A percentile compares a stretch with the other conserved stretches of the same genome.
These are phyloP conservation scores for Aspergillus sp. DNA, from an alignment of 2,329 filamentous ascomycete genomes.

Conservation along the genomic window DNA sequence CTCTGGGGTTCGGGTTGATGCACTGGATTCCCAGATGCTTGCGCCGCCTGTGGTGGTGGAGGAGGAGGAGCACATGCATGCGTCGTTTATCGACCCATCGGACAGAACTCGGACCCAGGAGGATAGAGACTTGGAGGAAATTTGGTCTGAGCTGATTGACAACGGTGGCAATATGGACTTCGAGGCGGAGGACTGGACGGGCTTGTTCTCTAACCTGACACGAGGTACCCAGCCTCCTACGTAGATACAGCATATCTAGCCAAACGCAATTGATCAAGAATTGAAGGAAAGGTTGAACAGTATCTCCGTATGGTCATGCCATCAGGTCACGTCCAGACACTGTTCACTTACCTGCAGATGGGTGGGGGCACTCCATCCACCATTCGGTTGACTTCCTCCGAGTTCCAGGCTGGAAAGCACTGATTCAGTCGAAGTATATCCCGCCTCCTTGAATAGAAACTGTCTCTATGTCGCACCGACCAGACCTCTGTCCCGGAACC, in stretches of 20 bases:
- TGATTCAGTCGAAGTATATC: no score
- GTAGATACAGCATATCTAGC: background rate
- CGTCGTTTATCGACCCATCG: background rate
- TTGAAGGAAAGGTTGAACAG: no score
- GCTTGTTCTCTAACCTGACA: constrained; percentile 20
- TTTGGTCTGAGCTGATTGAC: constrained; percentile 34
- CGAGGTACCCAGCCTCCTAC: background rate
- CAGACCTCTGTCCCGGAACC: no score
- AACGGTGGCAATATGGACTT: constrained; percentile 23
- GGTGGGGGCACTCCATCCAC: no score
- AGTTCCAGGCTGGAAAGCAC: no score
- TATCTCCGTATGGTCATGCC: no score
- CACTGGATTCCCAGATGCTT: background rate
- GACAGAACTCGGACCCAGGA: background rate
- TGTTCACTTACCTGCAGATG: no score
- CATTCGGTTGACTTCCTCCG: no score
- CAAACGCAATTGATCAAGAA: no score
- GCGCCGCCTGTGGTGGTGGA: background rate
- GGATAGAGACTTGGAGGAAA: constrained; percentile 27
- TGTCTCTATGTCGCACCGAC: no score
- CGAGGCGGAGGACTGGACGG: constrained; percentile 30
- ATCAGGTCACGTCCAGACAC: no score
- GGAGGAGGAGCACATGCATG: background rate
- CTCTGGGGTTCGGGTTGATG: background rate
- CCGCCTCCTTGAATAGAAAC: no score